These are phyloP conservation scores for Solanum hybrid DNA, from an alignment of 305 asterid species.

Conservation along the genomic window DNA sequence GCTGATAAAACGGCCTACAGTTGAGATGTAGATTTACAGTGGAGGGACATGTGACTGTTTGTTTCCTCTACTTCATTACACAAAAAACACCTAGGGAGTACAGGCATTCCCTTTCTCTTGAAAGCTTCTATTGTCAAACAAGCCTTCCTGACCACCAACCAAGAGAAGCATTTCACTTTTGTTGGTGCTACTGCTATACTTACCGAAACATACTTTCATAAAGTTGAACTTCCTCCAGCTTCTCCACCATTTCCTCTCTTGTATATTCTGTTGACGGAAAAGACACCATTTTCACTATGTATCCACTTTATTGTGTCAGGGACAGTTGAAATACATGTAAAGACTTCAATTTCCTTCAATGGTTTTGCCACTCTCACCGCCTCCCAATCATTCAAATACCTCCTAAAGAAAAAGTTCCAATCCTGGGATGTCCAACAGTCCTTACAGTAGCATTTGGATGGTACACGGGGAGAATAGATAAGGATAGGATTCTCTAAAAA, in stretches of 20 bases:
- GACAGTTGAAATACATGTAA: not conserved
- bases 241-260: not conserved
- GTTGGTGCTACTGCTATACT: not conserved
- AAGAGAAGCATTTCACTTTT: not conserved
- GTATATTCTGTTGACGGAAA: not conserved
- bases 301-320: not conserved
- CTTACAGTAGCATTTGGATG: not conserved
- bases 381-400: not conserved
- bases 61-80: not conserved
- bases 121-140: not conserved
- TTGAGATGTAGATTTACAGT: not conserved
- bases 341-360: not conserved
- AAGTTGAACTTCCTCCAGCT: not conserved
- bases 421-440: not conserved
- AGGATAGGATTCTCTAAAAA: not conserved
- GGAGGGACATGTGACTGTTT: not conserved
- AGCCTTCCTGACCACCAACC: not conserved
- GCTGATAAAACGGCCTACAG: not conserved
- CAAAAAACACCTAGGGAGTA: not conserved
- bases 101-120: not conserved
- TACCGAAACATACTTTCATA: not conserved
- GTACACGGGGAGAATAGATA: not conserved
- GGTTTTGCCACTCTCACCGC: not conserved
- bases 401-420: not conserved
- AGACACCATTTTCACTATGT: not conserved